Base-by-base conservation (phyloP, 2,329 filamentous ascomycete genomes). In the Talaromyces sp. region DNA sequence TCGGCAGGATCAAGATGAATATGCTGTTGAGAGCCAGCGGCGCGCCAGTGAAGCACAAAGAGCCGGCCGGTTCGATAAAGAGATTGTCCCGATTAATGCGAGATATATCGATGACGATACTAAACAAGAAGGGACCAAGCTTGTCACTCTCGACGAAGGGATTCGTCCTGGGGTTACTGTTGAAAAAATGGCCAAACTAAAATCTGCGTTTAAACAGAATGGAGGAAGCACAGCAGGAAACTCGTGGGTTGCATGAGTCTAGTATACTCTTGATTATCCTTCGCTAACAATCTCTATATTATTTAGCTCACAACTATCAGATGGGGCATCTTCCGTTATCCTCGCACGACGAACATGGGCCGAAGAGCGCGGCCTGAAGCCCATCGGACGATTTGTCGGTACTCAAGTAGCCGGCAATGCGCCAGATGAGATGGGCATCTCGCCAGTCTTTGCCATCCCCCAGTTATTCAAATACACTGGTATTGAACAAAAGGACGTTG, bases 261-360 rank as follows among this genome's bases (percentile, higher is more conserved):
- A 31, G n/a, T 12, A n/a, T 10, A 9, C 1, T n/a, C n/a, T 51
- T 56, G n/a, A 2, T 42, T 56, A 1, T 23, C 23, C 23, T 23
- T 23, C 23, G 23, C 50, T 50, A 6, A 60, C 28, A 44, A n/a
- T 14, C 9, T 30, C 16, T 58, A 55, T 56, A 36, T 3, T 36
- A 8, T 47, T 23, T 18, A 66, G 67, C 33, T 72, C 70, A 23
- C 73, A 66, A 60, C 69, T 67, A 30, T 64, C 66, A 10, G 63
- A 59, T 63, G 85, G 90, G 8, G 68, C 92, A 51, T 92, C 92
- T 5, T 91, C 92, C 1, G 80, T 96, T 1, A 82, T 97, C 54
- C 81, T 97, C 61, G 96, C 96, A 91, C 94, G 94, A 83, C 90
- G 93, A 56, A 91, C 89, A 65, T 93, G 88, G 64, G 93, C 93